phyloP scores from a whole-genome alignment of 352 stramenopile species.

The Phytopythium cucurbitacearum region DNA sequence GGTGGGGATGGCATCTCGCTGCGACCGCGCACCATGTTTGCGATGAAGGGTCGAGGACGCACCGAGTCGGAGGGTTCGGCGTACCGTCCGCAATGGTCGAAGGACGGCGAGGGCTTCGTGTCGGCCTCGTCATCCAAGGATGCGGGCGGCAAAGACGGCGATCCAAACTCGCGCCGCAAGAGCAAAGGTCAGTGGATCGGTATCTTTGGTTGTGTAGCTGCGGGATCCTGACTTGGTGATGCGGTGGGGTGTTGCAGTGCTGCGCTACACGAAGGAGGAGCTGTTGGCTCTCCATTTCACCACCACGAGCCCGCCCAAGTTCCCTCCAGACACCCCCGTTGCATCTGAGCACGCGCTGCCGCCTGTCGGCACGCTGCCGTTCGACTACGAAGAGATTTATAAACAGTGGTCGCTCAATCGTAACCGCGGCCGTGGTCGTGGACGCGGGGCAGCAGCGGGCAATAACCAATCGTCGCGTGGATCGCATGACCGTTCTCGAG shows the following conservation, averaged over 20 bases:
- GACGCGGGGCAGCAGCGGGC: constrained; percentile 36
- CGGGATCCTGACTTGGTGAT: background rate
- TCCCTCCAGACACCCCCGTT: constrained; percentile 61
- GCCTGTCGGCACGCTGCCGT: constrained; percentile 68
- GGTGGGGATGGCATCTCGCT: constrained; percentile 55
- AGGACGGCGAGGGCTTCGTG: constrained; percentile 82
- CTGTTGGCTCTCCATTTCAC: constrained; percentile 66
- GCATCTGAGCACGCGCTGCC: constrained; percentile 61
- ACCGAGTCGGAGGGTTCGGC: constrained; percentile 64
- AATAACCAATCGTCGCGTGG: constrained; percentile 19
- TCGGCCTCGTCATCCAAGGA: constrained; percentile 46
- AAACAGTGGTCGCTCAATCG: constrained; percentile 83
- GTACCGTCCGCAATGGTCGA: constrained; percentile 84
- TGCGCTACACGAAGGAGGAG: constrained; percentile 81
- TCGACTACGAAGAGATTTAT: constrained; percentile 87
- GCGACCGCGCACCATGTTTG: constrained; percentile 85
- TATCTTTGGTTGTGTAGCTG: background rate
- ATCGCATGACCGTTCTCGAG: constrained; percentile 38
- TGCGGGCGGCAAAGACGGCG: constrained; percentile 22
- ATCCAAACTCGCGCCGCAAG: constrained; percentile 47
- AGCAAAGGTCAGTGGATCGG: constrained; percentile 45
- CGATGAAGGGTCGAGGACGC: constrained; percentile 75
- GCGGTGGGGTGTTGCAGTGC: constrained; percentile 20
- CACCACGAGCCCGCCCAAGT: constrained; percentile 40
- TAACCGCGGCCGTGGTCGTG: constrained; percentile 70